Conservation (phyloP, 108 stramenopile genomes). For the Cyclotella kingstonii region DNA sequence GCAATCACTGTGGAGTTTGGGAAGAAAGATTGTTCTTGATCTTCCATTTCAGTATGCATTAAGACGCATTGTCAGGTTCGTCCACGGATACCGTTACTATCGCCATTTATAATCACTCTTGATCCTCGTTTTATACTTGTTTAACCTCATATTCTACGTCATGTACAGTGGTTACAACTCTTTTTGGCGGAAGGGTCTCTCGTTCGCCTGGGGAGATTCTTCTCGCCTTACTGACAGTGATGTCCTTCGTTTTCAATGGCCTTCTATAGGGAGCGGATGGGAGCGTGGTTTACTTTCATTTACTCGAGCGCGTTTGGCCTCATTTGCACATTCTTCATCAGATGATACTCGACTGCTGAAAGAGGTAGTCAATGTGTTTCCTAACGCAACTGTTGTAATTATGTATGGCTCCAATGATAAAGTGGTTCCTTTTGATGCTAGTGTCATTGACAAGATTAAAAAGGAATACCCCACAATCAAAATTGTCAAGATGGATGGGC, state of each 20-base stretch:
- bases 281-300: constrained; percentile 71
- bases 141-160: neutral
- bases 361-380: constrained; percentile 37
- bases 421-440: constrained; percentile 40
- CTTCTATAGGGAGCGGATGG: constrained; percentile 78
- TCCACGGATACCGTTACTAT: too few relatives aligned
- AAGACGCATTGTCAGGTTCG: constrained; percentile 61
- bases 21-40: constrained; percentile 42
- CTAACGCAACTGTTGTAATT: constrained; percentile 54
- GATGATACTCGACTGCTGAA: constrained; percentile 48
- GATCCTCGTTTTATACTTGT: neutral
- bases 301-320: constrained; percentile 33
- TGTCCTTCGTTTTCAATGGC: constrained; percentile 80
- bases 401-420: constrained; percentile 57
- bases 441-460: constrained; percentile 19
- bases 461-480: constrained; percentile 22
- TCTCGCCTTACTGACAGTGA: constrained; percentile 54
- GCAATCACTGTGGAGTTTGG: constrained; percentile 10
- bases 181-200: constrained; percentile 67
- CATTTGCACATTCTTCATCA: constrained; percentile 1
- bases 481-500: constrained; percentile 59
- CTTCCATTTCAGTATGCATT: constrained; percentile 45
- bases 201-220: constrained; percentile 66
- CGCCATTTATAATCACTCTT: too few relatives aligned
- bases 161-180: constrained; percentile 16